Conservation (phyloP, 2,329 filamentous ascomycete genomes). For the Trichoderma harzianum region DNA sequence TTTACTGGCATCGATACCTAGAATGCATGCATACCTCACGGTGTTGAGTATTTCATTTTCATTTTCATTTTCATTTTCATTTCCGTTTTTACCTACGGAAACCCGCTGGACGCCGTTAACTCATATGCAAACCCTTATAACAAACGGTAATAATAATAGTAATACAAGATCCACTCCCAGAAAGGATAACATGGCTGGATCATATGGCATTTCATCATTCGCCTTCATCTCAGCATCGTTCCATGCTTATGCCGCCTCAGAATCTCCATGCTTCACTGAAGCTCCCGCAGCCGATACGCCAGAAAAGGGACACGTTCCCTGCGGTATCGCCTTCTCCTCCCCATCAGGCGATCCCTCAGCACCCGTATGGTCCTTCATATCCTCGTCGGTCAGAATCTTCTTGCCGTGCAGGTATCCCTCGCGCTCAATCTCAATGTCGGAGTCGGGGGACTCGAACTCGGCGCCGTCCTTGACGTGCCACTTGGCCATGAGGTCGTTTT, state of each 20-base stretch:
- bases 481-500: conserved; percentile 82
- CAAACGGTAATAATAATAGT: background rate
- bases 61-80: background rate
- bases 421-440: conserved; percentile 51
- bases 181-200: background rate
- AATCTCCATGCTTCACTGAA: background rate
- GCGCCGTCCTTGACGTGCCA: conserved; percentile 72
- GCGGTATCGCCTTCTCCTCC: background rate
- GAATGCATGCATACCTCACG: background rate
- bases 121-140: background rate
- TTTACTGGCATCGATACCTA: background rate
- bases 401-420: conserved; percentile 65
- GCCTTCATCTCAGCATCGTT: background rate
- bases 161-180: background rate
- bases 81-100: background rate
- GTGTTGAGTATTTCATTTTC: background rate
- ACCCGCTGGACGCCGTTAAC: background rate
- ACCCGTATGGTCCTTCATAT: background rate
- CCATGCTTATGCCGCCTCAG: background rate
- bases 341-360: background rate
- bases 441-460: conserved; percentile 50
- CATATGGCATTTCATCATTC: background rate
- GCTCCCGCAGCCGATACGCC: conserved; percentile 1
- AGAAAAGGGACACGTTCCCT: conserved; percentile 12
- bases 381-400: conserved; percentile 47